Conservation (phyloP, 805 yeast species). For the Monosporozyma aquatica region DNA sequence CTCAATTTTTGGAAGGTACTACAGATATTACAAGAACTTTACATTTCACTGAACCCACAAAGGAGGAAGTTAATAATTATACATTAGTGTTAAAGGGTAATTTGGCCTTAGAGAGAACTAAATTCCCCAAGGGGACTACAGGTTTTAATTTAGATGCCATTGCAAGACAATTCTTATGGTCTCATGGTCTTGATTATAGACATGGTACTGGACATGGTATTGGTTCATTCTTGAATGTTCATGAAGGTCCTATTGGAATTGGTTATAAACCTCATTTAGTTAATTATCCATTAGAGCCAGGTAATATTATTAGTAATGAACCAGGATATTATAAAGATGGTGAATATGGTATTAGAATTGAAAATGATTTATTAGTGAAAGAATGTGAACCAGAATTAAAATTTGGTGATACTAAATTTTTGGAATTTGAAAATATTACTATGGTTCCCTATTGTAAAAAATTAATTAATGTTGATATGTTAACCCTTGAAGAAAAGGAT, state of each 20-base stretch:
- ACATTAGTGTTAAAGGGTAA: slow-evolving; percentile 90
- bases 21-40: slow-evolving; percentile 90
- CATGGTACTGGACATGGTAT: slow-evolving; percentile 99
- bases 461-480: slow-evolving; percentile 52
- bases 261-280: slow-evolving; percentile 43
- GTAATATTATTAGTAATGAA: slow-evolving; percentile 80
- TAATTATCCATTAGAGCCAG: slow-evolving; percentile 47
- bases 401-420: slow-evolving; percentile 48
- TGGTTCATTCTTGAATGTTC: slow-evolving; percentile 86
- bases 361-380: slow-evolving; percentile 62
- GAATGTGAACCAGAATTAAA: slow-evolving; percentile 32
- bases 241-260: slow-evolving; percentile 88
- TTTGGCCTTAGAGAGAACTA: slow-evolving; percentile 69
- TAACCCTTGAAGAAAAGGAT: slow-evolving; percentile 50
- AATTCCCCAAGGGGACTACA: slow-evolving; percentile 67
- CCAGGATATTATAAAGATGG: slow-evolving; percentile 92
- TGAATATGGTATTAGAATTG: slow-evolving; percentile 83
- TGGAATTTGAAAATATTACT: slow-evolving; percentile 76
- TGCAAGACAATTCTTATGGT: slow-evolving; percentile 78
- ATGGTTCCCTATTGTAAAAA: slow-evolving; percentile 74
- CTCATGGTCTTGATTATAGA: slow-evolving; percentile 72
- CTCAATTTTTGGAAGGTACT: slow-evolving; percentile 88
- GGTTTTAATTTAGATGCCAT: slow-evolving; percentile 72
- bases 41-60: slow-evolving; percentile 51
- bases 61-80: slow-evolving; percentile 56